Evolutionary conservation across 306 rosid genomes (phyloP), one percentile per base, ranked within the genome.

Genomic region (Cotoneaster glaucophyllus): DNA sequence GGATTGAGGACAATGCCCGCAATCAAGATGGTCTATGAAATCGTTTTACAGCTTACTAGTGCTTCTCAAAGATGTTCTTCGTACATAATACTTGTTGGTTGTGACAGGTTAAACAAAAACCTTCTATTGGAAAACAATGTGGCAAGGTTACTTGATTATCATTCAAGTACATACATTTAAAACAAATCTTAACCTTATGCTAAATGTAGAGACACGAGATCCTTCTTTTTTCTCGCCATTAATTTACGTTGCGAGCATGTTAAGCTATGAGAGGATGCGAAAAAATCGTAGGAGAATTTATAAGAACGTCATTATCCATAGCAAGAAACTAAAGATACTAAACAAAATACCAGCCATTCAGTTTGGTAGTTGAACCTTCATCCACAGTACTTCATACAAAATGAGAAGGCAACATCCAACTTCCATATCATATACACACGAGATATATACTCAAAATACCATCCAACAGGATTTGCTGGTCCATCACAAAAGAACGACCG

Each of bases 391-490:
- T 48, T 22, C 72, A 19, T 67, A 48, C 81, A 82, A 37, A 78
- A 77, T 59, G 74, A 74, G 48, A 37, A 22, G 6, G 54, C 25
- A 72, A 72, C 56, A 8, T 15, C 48, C 65, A 57, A 67, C 70
- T 37, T 75, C 32, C 71, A 71, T 81, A 78, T 70, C 64, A 53
- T 48, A 59, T 54, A 64, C 56, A 41, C 34, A 25, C 9, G 74
- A 28, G 44, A 74, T 69, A 81, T 79, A 68, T 43, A 88, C 9
- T 72, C 89, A 91, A 77, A 83, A 87, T 5, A 69, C 83, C 86
- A 82, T 67, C 75, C 84, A 78, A 29, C 72, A 84, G 69, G 64
- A 76, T 71, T 71, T 31, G 61, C 67, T 24, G 4, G 11, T 72
- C 54, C 19, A 11, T 34, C 58, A 76, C 32, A 71, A 58, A 66